These are phyloP conservation scores for Symbiotaphrina buchneri DNA, from an alignment of 495 filamentous ascomycete genomes.

Conservation along the genomic window DNA sequence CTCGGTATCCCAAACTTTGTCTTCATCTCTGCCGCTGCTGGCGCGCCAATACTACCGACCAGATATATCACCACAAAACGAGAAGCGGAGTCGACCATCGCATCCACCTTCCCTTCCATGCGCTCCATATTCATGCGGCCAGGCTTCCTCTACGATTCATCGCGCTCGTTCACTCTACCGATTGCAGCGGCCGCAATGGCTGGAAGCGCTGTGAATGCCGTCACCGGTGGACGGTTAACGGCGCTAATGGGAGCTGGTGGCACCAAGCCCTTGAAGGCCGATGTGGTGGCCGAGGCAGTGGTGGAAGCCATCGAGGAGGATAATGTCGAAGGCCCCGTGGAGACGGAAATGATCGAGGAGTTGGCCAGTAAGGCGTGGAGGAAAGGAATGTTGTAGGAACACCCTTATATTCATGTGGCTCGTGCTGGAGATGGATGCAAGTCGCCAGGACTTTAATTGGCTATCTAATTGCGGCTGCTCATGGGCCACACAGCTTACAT, in stretches of 20 bases:
- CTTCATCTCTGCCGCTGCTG: slow-evolving; percentile 74
- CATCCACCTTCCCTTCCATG: slow-evolving; percentile 44
- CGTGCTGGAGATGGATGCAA: background rate
- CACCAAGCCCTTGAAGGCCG: slow-evolving; percentile 68
- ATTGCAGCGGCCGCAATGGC: slow-evolving; percentile 51
- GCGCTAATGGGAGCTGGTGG: slow-evolving; percentile 60
- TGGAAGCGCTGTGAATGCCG: slow-evolving; percentile 44
- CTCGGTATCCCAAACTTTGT: slow-evolving; percentile 47
- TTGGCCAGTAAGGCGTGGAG: slow-evolving; percentile 60
- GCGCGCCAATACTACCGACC: slow-evolving; percentile 56
- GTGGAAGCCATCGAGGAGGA: slow-evolving; percentile 58
- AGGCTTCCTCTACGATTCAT: slow-evolving; percentile 75
- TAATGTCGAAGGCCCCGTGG: slow-evolving; percentile 42
- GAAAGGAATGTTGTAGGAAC: slow-evolving; percentile 59
- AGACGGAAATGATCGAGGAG: slow-evolving; percentile 44
- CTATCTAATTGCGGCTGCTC: background rate
- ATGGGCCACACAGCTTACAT: slow-evolving; percentile 23
- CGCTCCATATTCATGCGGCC: slow-evolving; percentile 64
- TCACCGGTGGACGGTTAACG: slow-evolving; percentile 49
- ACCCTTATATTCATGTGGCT: slow-evolving; percentile 9
- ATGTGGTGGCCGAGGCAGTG: slow-evolving; percentile 63
- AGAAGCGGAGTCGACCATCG: slow-evolving; percentile 67
- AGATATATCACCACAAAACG: slow-evolving; percentile 86
- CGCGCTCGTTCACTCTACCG: slow-evolving; percentile 59
- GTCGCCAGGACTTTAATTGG: background rate